Conservation (phyloP, 768 basidiomycete species). For the Neoboletus magnificus region DNA sequence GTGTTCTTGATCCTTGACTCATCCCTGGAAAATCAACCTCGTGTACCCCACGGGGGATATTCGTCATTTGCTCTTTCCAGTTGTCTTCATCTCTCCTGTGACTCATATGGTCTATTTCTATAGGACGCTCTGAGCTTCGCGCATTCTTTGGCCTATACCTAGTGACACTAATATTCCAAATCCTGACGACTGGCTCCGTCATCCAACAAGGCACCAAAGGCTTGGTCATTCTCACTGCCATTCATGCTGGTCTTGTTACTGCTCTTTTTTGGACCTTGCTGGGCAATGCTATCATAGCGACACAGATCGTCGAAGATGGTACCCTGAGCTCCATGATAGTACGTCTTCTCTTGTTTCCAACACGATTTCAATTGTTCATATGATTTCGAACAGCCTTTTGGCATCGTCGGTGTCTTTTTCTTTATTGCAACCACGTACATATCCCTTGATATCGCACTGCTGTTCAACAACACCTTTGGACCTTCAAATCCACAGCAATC, state of each 20-base stretch:
- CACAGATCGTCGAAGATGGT: constrained; percentile 93
- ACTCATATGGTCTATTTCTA: constrained; percentile 5
- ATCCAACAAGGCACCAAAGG: constrained; percentile 72
- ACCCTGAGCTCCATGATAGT: constrained; percentile 68
- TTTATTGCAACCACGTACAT: constrained; percentile 80
- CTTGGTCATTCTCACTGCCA: constrained; percentile 66
- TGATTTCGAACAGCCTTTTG: constrained; percentile 51
- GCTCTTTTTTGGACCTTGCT: constrained; percentile 78
- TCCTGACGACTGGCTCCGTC: constrained; percentile 76
- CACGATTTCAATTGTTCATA: neutral
- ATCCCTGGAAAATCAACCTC: neutral
- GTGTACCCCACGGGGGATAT: neutral
- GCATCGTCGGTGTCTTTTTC: constrained; percentile 51
- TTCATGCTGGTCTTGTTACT: constrained; percentile 77
- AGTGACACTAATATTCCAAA: constrained; percentile 72
- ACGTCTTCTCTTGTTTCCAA: constrained; percentile 24
- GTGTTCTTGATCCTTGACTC: constrained; percentile 28
- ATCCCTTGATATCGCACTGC: constrained; percentile 73
- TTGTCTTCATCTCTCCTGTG: neutral
- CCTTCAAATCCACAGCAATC: constrained; percentile 52
- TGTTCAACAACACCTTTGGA: constrained; percentile 60
- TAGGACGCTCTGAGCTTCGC: constrained; percentile 70
- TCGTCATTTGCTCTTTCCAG: neutral
- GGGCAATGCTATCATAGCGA: constrained; percentile 73
- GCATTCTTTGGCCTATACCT: constrained; percentile 64